These are phyloP conservation scores for Jaapia argillacea DNA, from an alignment of 768 basidiomycete genomes.

Conservation along the genomic window DNA sequence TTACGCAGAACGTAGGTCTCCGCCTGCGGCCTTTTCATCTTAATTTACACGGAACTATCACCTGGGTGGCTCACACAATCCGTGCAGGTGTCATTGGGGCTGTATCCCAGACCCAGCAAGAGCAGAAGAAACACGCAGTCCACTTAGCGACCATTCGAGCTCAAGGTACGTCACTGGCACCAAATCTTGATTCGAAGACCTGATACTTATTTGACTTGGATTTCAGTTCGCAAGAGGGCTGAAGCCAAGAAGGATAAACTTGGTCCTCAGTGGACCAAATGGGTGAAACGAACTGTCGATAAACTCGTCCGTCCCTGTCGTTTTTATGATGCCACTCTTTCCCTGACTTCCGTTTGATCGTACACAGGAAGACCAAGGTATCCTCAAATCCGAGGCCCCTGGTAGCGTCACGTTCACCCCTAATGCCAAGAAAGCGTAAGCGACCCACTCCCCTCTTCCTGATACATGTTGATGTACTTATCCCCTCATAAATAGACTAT, in stretches of 20 bases:
- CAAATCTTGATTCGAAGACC: no score
- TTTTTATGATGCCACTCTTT: neutral
- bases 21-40: neutral
- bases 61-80: slow-evolving; percentile 1
- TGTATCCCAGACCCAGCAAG: slow-evolving; percentile 31
- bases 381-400: slow-evolving; percentile 24
- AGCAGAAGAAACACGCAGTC: slow-evolving; percentile 33
- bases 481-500: slow-evolving; percentile 19
- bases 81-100: slow-evolving; percentile 37
- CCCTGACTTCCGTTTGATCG: neutral
- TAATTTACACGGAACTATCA: no score
- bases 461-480: slow-evolving; percentile 1
- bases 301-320: slow-evolving; percentile 26
- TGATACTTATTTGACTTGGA: neutral
- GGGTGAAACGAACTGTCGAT: slow-evolving; percentile 34
- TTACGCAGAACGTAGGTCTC: slow-evolving; percentile 30
- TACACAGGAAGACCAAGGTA: slow-evolving; percentile 32
- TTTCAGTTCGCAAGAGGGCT: slow-evolving; percentile 35
- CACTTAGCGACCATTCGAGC: slow-evolving; percentile 36
- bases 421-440: slow-evolving; percentile 36
- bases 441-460: slow-evolving; percentile 1
- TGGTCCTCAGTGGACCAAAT: slow-evolving; percentile 38
- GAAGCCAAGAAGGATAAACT: slow-evolving; percentile 31
- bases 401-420: slow-evolving; percentile 32
- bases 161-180: slow-evolving; percentile 23